A percentile compares a stretch with the other conserved stretches of the same genome.
Evolutionary conservation across 768 basidiomycete genomes (phyloP).

Genomic region (Ramaria sp.): DNA sequence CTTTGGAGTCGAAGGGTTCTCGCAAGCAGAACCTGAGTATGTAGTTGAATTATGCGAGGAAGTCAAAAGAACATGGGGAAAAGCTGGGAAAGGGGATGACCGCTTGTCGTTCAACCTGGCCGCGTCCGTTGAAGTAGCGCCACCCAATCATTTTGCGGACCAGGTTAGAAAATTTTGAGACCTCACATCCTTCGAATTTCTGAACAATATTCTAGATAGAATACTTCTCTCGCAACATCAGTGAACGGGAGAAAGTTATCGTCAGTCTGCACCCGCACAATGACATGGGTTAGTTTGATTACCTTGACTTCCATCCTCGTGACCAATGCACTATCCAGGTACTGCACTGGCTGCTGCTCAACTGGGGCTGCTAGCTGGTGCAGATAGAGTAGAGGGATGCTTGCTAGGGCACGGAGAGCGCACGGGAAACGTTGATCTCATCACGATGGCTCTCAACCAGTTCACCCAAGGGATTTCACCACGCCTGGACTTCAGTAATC

Average conservation of each 20-base stretch:
- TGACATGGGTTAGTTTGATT: conserved; percentile 9
- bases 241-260: conserved; percentile 9
- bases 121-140: conserved; percentile 9
- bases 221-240: conserved; percentile 10
- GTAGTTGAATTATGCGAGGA: conserved; percentile 9
- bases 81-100: conserved; percentile 5
- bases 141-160: conserved; percentile 12
- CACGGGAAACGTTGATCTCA: conserved; percentile 37
- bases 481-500: conserved; percentile 32
- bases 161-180: background rate
- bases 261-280: conserved; percentile 12
- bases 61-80: conserved; percentile 9
- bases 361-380: conserved; percentile 33
- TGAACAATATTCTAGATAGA: conserved; percentile 5
- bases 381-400: conserved; percentile 37
- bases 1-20: conserved; percentile 10
- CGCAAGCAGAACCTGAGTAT: conserved; percentile 12
- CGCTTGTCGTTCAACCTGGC: conserved; percentile 11
- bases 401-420: conserved; percentile 38
- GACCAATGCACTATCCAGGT: conserved; percentile 14
- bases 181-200: background rate
- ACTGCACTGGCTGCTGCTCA: conserved; percentile 35
- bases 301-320: background rate
- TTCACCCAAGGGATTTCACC: conserved; percentile 34
- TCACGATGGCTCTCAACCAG: conserved; percentile 34